These are phyloP conservation scores for Filobasidium uniguttulatum DNA, from an alignment of 1,284 basidiomycete species.

Conservation along the genomic window DNA sequence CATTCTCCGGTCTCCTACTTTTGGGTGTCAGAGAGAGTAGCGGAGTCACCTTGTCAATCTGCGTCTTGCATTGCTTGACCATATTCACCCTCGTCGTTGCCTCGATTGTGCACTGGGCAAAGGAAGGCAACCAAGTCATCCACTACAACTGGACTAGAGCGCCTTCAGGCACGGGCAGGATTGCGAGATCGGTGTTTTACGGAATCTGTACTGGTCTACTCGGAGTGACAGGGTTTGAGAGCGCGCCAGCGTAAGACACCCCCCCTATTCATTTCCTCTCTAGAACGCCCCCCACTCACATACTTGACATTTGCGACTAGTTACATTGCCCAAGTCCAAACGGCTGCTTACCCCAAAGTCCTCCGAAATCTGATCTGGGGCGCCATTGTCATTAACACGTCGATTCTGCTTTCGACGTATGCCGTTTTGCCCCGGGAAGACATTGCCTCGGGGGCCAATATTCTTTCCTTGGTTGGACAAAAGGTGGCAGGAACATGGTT, in stretches of 20 bases:
- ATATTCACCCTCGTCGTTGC: constrained; percentile 15
- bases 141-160: constrained; percentile 15
- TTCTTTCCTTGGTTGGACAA: constrained; percentile 17
- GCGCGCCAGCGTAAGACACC: constrained; percentile 14
- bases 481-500: constrained; percentile 14
- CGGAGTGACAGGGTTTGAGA: constrained; percentile 21
- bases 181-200: constrained; percentile 16
- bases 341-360: constrained; percentile 15
- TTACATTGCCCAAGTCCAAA: constrained; percentile 14
- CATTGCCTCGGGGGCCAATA: constrained; percentile 14
- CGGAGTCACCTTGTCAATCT: constrained; percentile 18
- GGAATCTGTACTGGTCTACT: constrained; percentile 23
- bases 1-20: constrained; percentile 15
- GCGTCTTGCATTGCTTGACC: constrained; percentile 16
- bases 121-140: constrained; percentile 14
- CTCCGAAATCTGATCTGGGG: constrained; percentile 18
- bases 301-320: constrained; percentile 1
- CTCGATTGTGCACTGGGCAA: constrained; percentile 15
- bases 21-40: constrained; percentile 18
- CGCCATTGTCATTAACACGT: constrained; percentile 17
- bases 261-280: neutral
- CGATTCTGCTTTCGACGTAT: constrained; percentile 18
- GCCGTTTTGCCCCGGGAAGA: constrained; percentile 16
- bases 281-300: neutral
- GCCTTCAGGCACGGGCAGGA: constrained; percentile 2